A percentile compares a stretch with the other conserved stretches of the same genome.
Evolutionary conservation across 768 basidiomycete genomes (phyloP).

Genomic region (Lactarius evosmus): DNA sequence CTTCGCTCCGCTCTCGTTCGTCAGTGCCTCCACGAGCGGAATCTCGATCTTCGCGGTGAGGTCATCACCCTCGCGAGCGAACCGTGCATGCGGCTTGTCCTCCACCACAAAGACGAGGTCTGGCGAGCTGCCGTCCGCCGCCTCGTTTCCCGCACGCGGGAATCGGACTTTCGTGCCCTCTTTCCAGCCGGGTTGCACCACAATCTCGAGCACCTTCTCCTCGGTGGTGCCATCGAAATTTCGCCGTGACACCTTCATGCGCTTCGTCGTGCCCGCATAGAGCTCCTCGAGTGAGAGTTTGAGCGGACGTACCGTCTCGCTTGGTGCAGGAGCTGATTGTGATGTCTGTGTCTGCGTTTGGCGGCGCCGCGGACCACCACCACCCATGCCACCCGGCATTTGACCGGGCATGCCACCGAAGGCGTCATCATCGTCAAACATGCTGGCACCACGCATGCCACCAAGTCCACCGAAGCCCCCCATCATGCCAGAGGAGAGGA

Average conservation of each 20-base stretch:
- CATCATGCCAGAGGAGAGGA: constrained; percentile 47
- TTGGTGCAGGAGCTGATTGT: constrained; percentile 34
- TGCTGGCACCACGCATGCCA: constrained; percentile 32
- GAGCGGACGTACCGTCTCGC: constrained; percentile 76
- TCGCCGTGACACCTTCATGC: constrained; percentile 79
- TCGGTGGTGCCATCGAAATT: constrained; percentile 71
- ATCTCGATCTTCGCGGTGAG: constrained; percentile 59
- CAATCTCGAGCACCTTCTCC: constrained; percentile 82
- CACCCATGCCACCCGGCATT: constrained; percentile 55
- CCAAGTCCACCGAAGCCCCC: constrained; percentile 39
- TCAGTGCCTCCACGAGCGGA: constrained; percentile 79
- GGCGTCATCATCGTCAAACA: constrained; percentile 38
- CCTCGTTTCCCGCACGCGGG: constrained; percentile 82
- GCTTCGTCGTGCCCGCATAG: constrained; percentile 81
- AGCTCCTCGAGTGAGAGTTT: constrained; percentile 85
- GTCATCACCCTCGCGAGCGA: constrained; percentile 80
- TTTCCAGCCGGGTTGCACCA: constrained; percentile 90
- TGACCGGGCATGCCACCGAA: constrained; percentile 50
- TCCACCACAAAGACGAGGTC: constrained; percentile 98
- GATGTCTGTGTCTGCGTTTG: constrained; percentile 29
- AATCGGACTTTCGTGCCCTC: constrained; percentile 93
- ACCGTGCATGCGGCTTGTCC: constrained; percentile 82
- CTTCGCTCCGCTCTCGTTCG: constrained; percentile 50
- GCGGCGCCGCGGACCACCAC: not conserved
- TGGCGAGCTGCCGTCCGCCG: constrained; percentile 61